Conservation (phyloP, 2,329 filamentous ascomycete genomes). For the Nectriaceae sp. region DNA sequence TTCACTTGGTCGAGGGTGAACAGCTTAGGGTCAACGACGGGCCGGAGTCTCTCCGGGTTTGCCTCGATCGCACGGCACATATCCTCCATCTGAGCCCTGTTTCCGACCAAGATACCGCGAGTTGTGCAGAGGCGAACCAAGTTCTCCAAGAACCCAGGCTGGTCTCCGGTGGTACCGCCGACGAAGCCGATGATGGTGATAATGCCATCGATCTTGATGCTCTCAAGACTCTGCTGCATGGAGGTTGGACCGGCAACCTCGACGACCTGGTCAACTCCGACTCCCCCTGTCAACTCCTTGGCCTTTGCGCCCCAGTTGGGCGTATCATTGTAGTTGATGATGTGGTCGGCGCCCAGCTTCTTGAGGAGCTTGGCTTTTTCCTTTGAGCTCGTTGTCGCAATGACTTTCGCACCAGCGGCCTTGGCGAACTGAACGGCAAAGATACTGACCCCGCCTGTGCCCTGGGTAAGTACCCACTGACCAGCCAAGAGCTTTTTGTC, state of each 20-base stretch:
- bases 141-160: slow-evolving; percentile 37
- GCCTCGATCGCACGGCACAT: slow-evolving; percentile 53
- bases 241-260: slow-evolving; percentile 50
- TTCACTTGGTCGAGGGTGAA: slow-evolving; percentile 48
- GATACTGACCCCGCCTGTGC: slow-evolving; percentile 69
- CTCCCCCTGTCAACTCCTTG: slow-evolving; percentile 43
- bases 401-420: slow-evolving; percentile 49
- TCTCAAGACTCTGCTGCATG: slow-evolving; percentile 46
- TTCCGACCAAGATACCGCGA: slow-evolving; percentile 50
- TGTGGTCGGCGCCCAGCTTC: slow-evolving; percentile 50
- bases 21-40: slow-evolving; percentile 47
- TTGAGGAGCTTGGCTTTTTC: slow-evolving; percentile 46
- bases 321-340: slow-evolving; percentile 52
- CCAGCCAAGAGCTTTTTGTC: slow-evolving; percentile 52
- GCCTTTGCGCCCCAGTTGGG: slow-evolving; percentile 48
- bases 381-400: slow-evolving; percentile 49
- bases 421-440: slow-evolving; percentile 64
- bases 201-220: slow-evolving; percentile 48
- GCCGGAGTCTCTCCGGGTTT: slow-evolving; percentile 43
- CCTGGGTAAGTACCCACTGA: slow-evolving; percentile 64
- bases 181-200: slow-evolving; percentile 45
- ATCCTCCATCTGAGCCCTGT: slow-evolving; percentile 50
- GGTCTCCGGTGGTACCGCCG: slow-evolving; percentile 26
- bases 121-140: slow-evolving; percentile 39
- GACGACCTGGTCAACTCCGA: slow-evolving; percentile 49